Percentiles rank a stretch among this genome's conserved stretches.
Evolutionary conservation across 495 filamentous ascomycete species (phyloP).

Genomic region (Talaromyces wortmannii): DNA sequence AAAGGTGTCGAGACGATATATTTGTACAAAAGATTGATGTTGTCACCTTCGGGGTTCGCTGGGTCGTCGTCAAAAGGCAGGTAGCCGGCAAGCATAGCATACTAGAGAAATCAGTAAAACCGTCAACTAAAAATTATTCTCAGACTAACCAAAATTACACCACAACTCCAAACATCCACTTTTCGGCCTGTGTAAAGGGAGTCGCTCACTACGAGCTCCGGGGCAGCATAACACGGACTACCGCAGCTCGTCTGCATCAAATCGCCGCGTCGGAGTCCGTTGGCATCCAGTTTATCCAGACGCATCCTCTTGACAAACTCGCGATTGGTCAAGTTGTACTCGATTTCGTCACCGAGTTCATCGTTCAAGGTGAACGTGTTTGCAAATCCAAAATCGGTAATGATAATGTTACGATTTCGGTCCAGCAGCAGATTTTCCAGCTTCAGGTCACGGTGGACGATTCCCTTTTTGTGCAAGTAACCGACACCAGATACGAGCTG

Average conservation of each 20-base stretch:
- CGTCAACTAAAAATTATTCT: neutral
- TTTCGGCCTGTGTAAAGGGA: slow-evolving; percentile 95
- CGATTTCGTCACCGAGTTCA: slow-evolving; percentile 83
- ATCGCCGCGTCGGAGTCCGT: slow-evolving; percentile 70
- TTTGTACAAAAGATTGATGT: slow-evolving; percentile 98
- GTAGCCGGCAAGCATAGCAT: slow-evolving; percentile 97
- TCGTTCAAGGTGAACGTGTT: slow-evolving; percentile 92
- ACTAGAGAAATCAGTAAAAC: slow-evolving; percentile 43
- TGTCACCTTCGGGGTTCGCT: slow-evolving; percentile 96
- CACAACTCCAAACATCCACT: slow-evolving; percentile 99
- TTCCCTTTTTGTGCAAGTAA: slow-evolving; percentile 98
- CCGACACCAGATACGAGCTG: slow-evolving; percentile 95
- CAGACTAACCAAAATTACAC: slow-evolving; percentile 89
- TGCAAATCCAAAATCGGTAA: slow-evolving; percentile 98
- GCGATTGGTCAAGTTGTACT: slow-evolving; percentile 75
- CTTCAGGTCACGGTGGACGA: slow-evolving; percentile 96
- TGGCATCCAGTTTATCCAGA: slow-evolving; percentile 73
- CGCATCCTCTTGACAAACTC: slow-evolving; percentile 76
- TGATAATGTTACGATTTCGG: slow-evolving; percentile 97
- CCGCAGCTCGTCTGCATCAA: slow-evolving; percentile 54
- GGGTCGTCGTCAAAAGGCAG: slow-evolving; percentile 99
- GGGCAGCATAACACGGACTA: slow-evolving; percentile 84
- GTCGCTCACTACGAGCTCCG: slow-evolving; percentile 95
- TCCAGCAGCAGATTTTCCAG: slow-evolving; percentile 95
- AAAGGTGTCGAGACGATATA: slow-evolving; percentile 97